A percentile compares a stretch with the other conserved stretches of the same genome.
Evolutionary conservation across 768 basidiomycete genomes (phyloP).

Genomic region (Pleurotus citrinopileatus): DNA sequence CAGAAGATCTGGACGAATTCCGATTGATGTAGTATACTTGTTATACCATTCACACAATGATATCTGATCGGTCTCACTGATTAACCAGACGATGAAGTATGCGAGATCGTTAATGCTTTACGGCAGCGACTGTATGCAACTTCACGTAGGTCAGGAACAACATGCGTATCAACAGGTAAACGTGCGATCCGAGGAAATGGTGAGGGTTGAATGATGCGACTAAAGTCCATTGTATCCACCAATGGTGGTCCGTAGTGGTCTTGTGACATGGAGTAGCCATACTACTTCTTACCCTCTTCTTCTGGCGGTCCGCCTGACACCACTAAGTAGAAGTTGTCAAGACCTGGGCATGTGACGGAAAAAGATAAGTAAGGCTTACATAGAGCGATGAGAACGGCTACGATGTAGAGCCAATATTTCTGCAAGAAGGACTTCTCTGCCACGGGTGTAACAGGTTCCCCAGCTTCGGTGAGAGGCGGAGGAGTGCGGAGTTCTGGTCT

Average conservation of each 20-base stretch:
- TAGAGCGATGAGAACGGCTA: slow-evolving; percentile 53
- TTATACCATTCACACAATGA: background rate
- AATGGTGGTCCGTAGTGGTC: background rate
- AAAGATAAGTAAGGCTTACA: slow-evolving; percentile 34
- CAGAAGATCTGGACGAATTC: slow-evolving; percentile 56
- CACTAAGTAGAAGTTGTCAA: background rate
- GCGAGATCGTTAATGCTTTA: background rate
- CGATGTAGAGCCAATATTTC: slow-evolving; percentile 90
- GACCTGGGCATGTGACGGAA: background rate
- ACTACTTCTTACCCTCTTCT: slow-evolving; percentile 1
- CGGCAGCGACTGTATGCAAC: background rate
- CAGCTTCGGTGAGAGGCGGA: slow-evolving; percentile 61
- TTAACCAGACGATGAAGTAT: background rate
- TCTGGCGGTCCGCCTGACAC: slow-evolving; percentile 7
- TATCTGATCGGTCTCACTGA: background rate
- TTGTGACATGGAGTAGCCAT: background rate
- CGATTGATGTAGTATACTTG: background rate
- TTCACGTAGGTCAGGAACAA: background rate
- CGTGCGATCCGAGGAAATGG: background rate
- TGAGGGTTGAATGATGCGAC: background rate
- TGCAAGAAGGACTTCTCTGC: slow-evolving; percentile 80
- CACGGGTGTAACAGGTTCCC: slow-evolving; percentile 49
- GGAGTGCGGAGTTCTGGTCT: slow-evolving; percentile 71
- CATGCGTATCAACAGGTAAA: background rate
- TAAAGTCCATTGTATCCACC: background rate